Evolutionary conservation across 2,329 filamentous ascomycete genomes (phyloP).

Genomic region (Penicillium decumbens): DNA sequence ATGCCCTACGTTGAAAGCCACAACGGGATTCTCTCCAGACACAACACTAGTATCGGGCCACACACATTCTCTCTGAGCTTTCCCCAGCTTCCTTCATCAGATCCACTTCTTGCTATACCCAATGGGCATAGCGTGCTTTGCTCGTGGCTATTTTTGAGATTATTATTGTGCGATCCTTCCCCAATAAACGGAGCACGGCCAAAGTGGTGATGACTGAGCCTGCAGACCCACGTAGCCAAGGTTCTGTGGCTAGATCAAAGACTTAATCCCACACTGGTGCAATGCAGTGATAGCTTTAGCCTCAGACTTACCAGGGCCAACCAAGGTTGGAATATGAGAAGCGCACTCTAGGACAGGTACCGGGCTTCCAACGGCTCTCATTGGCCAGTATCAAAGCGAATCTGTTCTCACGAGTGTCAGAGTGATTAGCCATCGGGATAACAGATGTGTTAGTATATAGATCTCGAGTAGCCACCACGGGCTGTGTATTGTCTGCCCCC

Average conservation of each 20-base stretch:
- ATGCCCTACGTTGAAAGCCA: not conserved
- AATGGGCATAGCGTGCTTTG: slow-evolving; percentile 16
- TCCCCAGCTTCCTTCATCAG: slow-evolving; percentile 15
- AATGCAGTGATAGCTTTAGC: not conserved
- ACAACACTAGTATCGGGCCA: slow-evolving; percentile 3
- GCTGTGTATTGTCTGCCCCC: not conserved
- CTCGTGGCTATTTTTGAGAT: not conserved
- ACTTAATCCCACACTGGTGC: not conserved
- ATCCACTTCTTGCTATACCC: slow-evolving; percentile 18
- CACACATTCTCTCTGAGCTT: slow-evolving; percentile 8
- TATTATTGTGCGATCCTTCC: not conserved
- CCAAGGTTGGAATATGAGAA: not conserved
- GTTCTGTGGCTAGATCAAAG: not conserved
- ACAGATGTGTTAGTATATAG: no score
- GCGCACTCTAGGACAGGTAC: not conserved
- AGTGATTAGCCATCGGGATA: not conserved
- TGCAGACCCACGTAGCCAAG: not conserved
- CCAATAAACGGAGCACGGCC: not conserved
- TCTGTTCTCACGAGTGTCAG: not conserved
- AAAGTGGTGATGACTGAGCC: not conserved
- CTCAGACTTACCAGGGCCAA: not conserved
- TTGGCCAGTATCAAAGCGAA: not conserved
- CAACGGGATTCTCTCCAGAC: not conserved
- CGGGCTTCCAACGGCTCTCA: not conserved
- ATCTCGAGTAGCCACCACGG: not conserved